These are phyloP conservation scores for Monoraphidium neglectum DNA, from an alignment of 139 green algal genomes.

Conservation along the genomic window DNA sequence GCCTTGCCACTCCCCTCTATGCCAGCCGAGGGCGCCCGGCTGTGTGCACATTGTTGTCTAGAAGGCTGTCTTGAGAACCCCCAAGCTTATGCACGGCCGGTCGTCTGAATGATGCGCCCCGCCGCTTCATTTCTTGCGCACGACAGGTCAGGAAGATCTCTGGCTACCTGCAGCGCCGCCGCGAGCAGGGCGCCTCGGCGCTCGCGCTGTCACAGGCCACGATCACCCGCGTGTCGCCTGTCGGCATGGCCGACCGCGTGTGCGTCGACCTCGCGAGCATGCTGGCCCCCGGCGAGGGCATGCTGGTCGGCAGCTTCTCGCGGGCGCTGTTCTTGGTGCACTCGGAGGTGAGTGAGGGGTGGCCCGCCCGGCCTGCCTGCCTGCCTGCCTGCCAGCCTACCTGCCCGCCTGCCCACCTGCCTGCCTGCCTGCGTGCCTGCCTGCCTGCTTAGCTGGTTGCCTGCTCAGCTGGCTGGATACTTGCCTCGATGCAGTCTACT, in stretches of 20 bases:
- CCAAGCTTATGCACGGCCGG: too few species aligned
- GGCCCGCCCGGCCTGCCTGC: not conserved
- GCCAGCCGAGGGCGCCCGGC: too few species aligned
- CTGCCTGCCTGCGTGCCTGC: not conserved
- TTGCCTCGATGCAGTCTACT: not conserved
- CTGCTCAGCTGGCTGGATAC: not conserved
- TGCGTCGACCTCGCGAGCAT: constrained; percentile 82
- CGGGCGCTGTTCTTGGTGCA: constrained; percentile 90
- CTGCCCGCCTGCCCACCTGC: too few species aligned
- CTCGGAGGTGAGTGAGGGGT: constrained; percentile 46
- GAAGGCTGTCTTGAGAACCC: too few species aligned
- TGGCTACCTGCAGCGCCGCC: constrained; percentile 9
- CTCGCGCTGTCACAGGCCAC: constrained; percentile 20
- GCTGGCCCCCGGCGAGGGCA: constrained; percentile 80
- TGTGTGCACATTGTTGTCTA: too few species aligned
- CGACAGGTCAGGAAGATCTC: constrained; percentile 23
- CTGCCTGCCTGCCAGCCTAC: too few species aligned
- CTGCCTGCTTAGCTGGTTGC: not conserved
- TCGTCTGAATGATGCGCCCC: too few species aligned
- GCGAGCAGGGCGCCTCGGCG: not conserved
- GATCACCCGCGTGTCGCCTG: constrained; percentile 10
- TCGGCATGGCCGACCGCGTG: constrained; percentile 86
- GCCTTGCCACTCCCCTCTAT: too few species aligned
- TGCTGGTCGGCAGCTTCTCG: constrained; percentile 91
- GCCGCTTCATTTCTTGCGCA: too few species aligned